A percentile compares a stretch with the other conserved stretches of the same genome.
Evolutionary conservation across 2,329 filamentous ascomycete species (phyloP).

Genomic region (Trichoderma koningiopsis): DNA sequence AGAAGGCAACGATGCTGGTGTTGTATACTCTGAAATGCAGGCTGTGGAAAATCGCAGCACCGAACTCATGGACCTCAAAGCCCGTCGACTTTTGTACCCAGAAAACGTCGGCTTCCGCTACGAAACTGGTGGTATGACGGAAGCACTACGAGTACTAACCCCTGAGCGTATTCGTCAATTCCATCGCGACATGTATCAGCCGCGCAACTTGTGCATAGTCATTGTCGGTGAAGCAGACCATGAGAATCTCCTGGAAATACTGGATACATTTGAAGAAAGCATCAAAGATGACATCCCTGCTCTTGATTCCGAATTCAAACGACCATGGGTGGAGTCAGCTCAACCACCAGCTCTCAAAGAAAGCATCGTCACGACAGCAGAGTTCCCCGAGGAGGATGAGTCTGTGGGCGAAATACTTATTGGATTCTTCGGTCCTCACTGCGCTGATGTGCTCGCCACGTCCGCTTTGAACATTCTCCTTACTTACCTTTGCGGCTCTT

Average conservation of each 20-base stretch:
- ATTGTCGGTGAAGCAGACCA: slow-evolving; percentile 93
- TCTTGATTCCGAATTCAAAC: slow-evolving; percentile 72
- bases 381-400: slow-evolving; percentile 97
- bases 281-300: slow-evolving; percentile 81
- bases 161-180: slow-evolving; percentile 92
- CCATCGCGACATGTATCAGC: slow-evolving; percentile 96
- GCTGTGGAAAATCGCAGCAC: slow-evolving; percentile 81
- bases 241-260: slow-evolving; percentile 72
- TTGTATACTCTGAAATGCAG: slow-evolving; percentile 99
- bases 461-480: slow-evolving; percentile 79
- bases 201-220: slow-evolving; percentile 88
- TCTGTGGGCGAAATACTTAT: slow-evolving; percentile 86
- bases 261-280: slow-evolving; percentile 86
- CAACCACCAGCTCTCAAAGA: slow-evolving; percentile 72
- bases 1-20: slow-evolving; percentile 89
- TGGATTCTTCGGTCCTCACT: slow-evolving; percentile 83
- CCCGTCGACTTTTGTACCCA: slow-evolving; percentile 80
- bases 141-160: slow-evolving; percentile 81
- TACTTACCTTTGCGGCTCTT: slow-evolving; percentile 88
- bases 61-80: slow-evolving; percentile 85
- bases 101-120: slow-evolving; percentile 91
- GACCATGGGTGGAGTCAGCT: slow-evolving; percentile 89
- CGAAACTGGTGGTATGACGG: slow-evolving; percentile 97
- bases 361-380: slow-evolving; percentile 74
- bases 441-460: slow-evolving; percentile 66